Base-by-base conservation (phyloP, 2,329 filamentous ascomycete genomes). In the Beauveria australis region DNA sequence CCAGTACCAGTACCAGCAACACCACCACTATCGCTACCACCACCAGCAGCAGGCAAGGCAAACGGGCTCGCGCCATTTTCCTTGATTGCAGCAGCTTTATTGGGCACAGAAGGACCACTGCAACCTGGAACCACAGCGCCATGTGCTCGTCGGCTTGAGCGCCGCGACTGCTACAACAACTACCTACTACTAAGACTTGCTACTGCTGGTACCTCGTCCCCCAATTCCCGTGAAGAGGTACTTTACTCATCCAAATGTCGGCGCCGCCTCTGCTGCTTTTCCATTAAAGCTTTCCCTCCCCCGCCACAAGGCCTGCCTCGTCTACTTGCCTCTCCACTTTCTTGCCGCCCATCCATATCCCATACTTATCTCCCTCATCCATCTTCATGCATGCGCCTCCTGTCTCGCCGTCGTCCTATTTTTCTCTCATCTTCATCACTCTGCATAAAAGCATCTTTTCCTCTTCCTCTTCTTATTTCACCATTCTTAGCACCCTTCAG, bases 361-460 rank as follows among this genome's bases (percentile, higher is more conserved):
- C 56, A 48, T 41, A 51, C 14, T 37, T 37, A 37, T 52, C 46
- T 52, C 56, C 56, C 46, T 59, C 56, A 51, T 59, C 56, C 56
- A 59, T 59, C 56, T 59, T 59, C 47, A 28, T 59, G 56, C 56
- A 52, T 59, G 37, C 56, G 56, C 47, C 56, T 59, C 47, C 52
- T 40, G 28, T 52, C 56, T 51, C 43, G 54, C 46, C 22, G 56
- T 47, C 56, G 47, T 59, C 37, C 33, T 48, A 43, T 59, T 33
- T 47, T 59, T 59, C 56, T 51, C 22, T n/a, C 56, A 59, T 59
- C 33, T 43, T 48, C 52, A 6, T 47, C 56, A 59, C 28, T 44
- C 30, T 43, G n/a, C 56, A 43, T 24, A 52, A 52, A 59, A 59
- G 56, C 47, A 33, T 30, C 37, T 30, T 59, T 26, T 28, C 16